phyloP scores from a whole-genome alignment of 306 rosid species.

The Fragaria vesca region DNA sequence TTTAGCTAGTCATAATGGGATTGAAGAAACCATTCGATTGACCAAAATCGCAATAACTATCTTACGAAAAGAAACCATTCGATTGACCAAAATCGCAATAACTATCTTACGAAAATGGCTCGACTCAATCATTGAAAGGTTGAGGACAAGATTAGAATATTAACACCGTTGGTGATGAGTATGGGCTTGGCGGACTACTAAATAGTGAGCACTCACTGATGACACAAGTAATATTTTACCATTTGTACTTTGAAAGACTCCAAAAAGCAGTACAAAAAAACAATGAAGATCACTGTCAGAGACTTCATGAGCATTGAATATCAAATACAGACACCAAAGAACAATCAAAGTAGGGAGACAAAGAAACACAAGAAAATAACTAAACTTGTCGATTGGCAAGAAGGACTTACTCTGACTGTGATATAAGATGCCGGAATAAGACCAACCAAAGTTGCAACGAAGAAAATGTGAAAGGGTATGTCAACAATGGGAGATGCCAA shows the following conservation, averaged over 20 bases:
- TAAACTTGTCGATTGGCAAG: neutral
- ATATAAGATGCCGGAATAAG: slow-evolving; percentile 84
- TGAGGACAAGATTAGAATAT: neutral
- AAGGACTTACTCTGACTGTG: slow-evolving; percentile 77
- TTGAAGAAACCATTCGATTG: neutral
- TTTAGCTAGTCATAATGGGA: neutral
- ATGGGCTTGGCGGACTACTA: neutral
- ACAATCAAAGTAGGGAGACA: neutral
- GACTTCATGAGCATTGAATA: neutral
- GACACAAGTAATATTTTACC: neutral
- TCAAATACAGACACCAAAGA: neutral
- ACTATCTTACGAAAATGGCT: neutral
- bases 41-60: neutral
- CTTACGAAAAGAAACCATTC: neutral
- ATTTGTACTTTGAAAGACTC: neutral
- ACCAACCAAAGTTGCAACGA: slow-evolving; percentile 79
- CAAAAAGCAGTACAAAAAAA: neutral
- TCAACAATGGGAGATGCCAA: slow-evolving; percentile 98
- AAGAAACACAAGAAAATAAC: neutral
- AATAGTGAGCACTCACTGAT: neutral
- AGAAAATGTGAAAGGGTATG: slow-evolving; percentile 90
- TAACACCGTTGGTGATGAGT: neutral
- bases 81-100: neutral
- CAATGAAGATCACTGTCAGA: neutral
- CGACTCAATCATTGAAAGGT: neutral